Evolutionary conservation across 169 alveolate genomes (phyloP).

Genomic region (Plasmodium adleri): DNA sequence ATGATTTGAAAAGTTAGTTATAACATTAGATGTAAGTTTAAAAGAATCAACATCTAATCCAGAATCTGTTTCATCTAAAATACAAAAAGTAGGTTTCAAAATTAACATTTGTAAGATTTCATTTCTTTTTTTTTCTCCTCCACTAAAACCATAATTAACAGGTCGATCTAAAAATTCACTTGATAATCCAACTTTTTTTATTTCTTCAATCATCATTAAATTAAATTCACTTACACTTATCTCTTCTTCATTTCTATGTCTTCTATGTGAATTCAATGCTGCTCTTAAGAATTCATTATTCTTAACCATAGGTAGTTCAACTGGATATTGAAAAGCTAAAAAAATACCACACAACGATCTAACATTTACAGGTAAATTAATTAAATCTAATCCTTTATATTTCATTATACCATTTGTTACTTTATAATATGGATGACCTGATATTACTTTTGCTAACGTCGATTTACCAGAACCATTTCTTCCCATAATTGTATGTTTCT

Average conservation of each 20-base stretch:
- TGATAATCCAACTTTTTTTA: conserved; percentile 78
- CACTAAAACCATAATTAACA: conserved; percentile 83
- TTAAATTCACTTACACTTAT: conserved; percentile 76
- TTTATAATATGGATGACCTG: conserved; percentile 81
- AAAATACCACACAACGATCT: conserved; percentile 81
- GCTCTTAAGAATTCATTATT: conserved; percentile 79
- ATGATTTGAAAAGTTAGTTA: conserved; percentile 70
- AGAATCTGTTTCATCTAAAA: conserved; percentile 84
- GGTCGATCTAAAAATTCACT: conserved; percentile 79
- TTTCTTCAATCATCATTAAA: conserved; percentile 68
- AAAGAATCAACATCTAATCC: conserved; percentile 85
- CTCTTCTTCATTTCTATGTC: conserved; percentile 75
- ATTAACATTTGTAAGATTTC: conserved; percentile 82
- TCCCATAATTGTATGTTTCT: conserved; percentile 82
- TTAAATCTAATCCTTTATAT: conserved; percentile 79
- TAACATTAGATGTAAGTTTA: conserved; percentile 74
- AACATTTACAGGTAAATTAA: conserved; percentile 78
- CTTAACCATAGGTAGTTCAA: conserved; percentile 81
- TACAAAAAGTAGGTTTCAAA: conserved; percentile 78
- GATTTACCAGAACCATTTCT: conserved; percentile 84
- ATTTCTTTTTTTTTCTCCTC: conserved; percentile 85
- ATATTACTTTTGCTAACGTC: conserved; percentile 80
- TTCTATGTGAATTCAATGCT: conserved; percentile 76
- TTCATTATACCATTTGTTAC: conserved; percentile 76
- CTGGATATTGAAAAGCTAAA: conserved; percentile 83